Evolutionary conservation across 2,329 filamentous ascomycete species (phyloP), one percentile per base, ranked within the genome.

Genomic region (Colletotrichum navitas): DNA sequence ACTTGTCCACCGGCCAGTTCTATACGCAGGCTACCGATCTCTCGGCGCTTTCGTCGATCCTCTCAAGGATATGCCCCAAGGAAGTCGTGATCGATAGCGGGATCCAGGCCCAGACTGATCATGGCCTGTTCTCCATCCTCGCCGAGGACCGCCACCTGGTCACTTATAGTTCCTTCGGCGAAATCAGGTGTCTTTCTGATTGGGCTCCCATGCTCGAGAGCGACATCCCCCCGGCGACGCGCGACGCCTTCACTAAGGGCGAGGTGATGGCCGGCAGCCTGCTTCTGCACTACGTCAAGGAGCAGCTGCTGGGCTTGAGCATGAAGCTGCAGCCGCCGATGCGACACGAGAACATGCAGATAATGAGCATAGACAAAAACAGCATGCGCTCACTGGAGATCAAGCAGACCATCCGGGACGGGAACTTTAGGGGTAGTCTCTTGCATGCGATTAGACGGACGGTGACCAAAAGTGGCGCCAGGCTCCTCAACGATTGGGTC

Each of bases 1-100:
- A 99, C 81, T 83, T 98, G 34, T 98, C 96, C 11, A 99, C 96
- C 3, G 96, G 96, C 18, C 93, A 95, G 76, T 99, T 99, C 81
- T 94, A 91, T 77, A 97, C 94, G 0, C 94, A 98, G 78, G 85
- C 85, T 24, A 91, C 93, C 0, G 91, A 91, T 26, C 81, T 95
- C 10, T 85, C 88, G 61, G 90, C 91, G 66, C 83, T 99, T 5
- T 87, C 93, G n/a, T 94, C 95, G 12, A 90, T 93, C 26, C 85
- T 98, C 62, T 93, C 95, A 36, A 91, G 95, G 34, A 92, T 98
- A 74, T 90, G 90, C 24, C 94, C 96, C 1, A 88, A 92, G 55
- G 96, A 99, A 79, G 91, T 98, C 62, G 88, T 99, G 3, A 84
- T 98, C 2, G 91, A 94, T 76, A 85, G 92, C 76, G 82, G 85